Base-by-base conservation (phyloP, 2,329 filamentous ascomycete genomes). In the Penicillium glabrum region DNA sequence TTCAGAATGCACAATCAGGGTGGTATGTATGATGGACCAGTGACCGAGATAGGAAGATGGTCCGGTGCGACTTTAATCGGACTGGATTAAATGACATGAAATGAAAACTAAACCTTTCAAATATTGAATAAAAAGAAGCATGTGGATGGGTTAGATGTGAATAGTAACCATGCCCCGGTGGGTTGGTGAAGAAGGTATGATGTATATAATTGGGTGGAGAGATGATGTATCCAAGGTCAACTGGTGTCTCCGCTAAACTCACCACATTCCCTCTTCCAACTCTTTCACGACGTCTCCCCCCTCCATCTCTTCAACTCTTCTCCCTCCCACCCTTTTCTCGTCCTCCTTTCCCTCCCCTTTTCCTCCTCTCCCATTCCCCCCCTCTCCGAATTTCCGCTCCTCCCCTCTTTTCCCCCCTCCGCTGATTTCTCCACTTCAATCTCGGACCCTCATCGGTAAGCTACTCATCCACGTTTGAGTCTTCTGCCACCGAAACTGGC, bases 341-440 rank as follows among this genome's bases (percentile, higher is more conserved):
- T 61, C 54, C 60, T 58, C 56, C 51, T 54, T 55, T 54, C 51
- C 53, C 56, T 53, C 56, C 56, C 54, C 59, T 60, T 60, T 47
- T 60, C 56, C 53, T 59, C 54, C 50, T 59, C 58, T 60, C 46
- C 59, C 63, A 58, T 54, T 57, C 56, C 56, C 59, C 59, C 57
- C 60, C 54, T 54, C 61, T 62, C 57, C 61, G 54, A 54, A 61
- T 58, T 62, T 59, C 59, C 63, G 63, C 59, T 60, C 61, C 52
- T 58, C 63, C 58, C 57, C 57, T 63, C 61, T 61, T 60, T 56
- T 62, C 63, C 26, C 23, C 58, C 63, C 64, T 58, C 60, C 60
- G 35, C 52, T 51, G 59, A 62, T 61, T 63, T 63, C 64, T 66
- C 64, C 64, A 66, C 64, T 61, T 64, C 52, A 26, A 54, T 59